These are phyloP conservation scores for Lodderomyces elongisporus DNA, from an alignment of 1,139 yeast species.

Conservation along the genomic window DNA sequence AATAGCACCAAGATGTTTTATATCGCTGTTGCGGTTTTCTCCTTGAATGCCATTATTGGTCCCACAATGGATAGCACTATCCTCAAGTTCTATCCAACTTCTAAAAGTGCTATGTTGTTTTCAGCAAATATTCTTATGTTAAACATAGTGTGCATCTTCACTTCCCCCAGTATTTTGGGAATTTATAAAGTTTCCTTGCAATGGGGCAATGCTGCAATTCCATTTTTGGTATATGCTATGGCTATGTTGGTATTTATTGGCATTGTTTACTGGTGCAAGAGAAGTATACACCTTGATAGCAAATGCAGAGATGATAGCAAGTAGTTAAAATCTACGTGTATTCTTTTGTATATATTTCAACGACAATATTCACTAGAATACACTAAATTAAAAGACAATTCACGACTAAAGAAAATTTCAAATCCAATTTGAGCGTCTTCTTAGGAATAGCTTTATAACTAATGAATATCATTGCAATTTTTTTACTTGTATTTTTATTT, in stretches of 20 bases:
- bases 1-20: constrained; percentile 14
- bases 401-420: too few species aligned
- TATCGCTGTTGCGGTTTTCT: constrained; percentile 26
- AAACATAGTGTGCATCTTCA: constrained; percentile 21
- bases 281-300: constrained; percentile 2
- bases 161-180: constrained; percentile 23
- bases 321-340: too few species aligned
- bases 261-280: constrained; percentile 1
- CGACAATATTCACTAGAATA: too few species aligned
- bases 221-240: constrained; percentile 11
- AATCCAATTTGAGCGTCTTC: too few species aligned
- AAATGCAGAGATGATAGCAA: too few species aligned
- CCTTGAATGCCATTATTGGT: constrained; percentile 38
- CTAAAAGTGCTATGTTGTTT: constrained; percentile 18
- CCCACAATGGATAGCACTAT: constrained; percentile 33
- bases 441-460: too few species aligned
- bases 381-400: too few species aligned
- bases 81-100: constrained; percentile 36
- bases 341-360: constrained; percentile 6
- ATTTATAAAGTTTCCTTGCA: constrained; percentile 1
- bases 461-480: too few species aligned
- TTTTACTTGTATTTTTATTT: too few species aligned
- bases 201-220: constrained; percentile 2
- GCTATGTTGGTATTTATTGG: constrained; percentile 5
- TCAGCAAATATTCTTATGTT: constrained; percentile 31